Evolutionary conservation across 208 protist genomes (phyloP), one percentile per base, ranked within the genome.

Genomic region (Herpetomonas muscarum): DNA sequence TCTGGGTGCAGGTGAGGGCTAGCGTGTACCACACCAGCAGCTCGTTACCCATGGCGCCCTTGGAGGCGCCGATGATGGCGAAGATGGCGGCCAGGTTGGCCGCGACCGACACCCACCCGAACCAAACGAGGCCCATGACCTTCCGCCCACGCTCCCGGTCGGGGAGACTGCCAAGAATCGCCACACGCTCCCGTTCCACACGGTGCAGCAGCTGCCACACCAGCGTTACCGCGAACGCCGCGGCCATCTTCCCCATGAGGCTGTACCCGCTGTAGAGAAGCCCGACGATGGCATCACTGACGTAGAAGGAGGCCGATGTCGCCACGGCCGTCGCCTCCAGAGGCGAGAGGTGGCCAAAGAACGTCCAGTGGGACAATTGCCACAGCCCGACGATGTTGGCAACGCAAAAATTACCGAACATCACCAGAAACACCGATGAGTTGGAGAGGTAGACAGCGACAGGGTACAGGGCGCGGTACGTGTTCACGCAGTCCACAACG

Each of bases 271-370:
- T 46, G 17, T 46, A 46, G 15, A 46, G 41, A 45, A 39, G 25
- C 25, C 12, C 39, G 30, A 31, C 37, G 5, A 44, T 30, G 39
- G 17, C 31, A 34, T 49, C 85, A 2, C 67, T 56, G 25, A 83
- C 28, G 59, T 83, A 79, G n/a, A 88, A n/a, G 0, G 70, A 69
- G 21, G 70, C 48, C 22, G 73, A 46, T 2, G 41, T 61, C 13
- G 58, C 28, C 44, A 89, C 37, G 15, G 70, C 58, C 17, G 64
- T 62, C 29, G 46, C 41, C 64, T 94, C 83, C 1, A 66, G 50
- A 2, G 56, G 45, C 48, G 63, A 81, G 44, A 91, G 62, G 45
- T 39, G 51, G 30, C 87, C 87, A 68, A 94, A 94, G 64, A 91
- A 94, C 42, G 74, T 32, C 1, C 17, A 30, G 17, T 73, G 62